Evolutionary conservation across 2,329 filamentous ascomycete genomes (phyloP).

Genomic region (Penicillium thymicola): DNA sequence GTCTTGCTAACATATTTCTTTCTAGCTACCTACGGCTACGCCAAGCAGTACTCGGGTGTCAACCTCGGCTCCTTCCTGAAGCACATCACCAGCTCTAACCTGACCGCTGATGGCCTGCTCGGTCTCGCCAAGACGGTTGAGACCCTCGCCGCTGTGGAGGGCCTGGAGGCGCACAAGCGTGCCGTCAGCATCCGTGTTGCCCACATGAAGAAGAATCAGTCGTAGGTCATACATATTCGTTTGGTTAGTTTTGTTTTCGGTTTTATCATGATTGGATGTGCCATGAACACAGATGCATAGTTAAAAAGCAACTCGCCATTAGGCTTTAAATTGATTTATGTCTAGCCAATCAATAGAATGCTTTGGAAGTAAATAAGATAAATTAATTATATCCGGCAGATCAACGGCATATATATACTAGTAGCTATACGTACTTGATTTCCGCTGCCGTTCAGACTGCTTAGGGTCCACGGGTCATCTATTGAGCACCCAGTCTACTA

Average conservation of each 20-base stretch:
- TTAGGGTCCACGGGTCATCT: no score
- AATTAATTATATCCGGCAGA: not conserved
- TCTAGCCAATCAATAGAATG: not conserved
- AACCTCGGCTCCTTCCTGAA: slow-evolving; percentile 96
- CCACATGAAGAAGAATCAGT: slow-evolving; percentile 33
- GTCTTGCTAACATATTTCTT: slow-evolving; percentile 19
- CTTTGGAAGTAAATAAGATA: not conserved
- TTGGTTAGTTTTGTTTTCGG: not conserved
- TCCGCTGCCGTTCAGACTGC: no score
- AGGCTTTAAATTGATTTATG: not conserved
- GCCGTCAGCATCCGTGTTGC: slow-evolving; percentile 65
- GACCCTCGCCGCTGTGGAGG: slow-evolving; percentile 90
- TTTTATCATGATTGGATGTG: slow-evolving; percentile 22
- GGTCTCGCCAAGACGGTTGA: slow-evolving; percentile 89
- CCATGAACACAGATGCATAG: slow-evolving; percentile 21
- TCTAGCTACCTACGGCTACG: slow-evolving; percentile 91
- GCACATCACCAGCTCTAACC: slow-evolving; percentile 91
- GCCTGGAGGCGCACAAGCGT: slow-evolving; percentile 85
- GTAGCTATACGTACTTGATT: no score
- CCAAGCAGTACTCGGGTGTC: slow-evolving; percentile 97
- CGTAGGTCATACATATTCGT: slow-evolving; percentile 9
- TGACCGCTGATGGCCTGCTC: slow-evolving; percentile 77
- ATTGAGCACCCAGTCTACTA: no score
- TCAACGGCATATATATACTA: not conserved
- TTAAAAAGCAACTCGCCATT: slow-evolving; percentile 7